These are phyloP conservation scores for Ambrosiella beaveri DNA, from an alignment of 2,329 filamentous ascomycete species.

Conservation along the genomic window DNA sequence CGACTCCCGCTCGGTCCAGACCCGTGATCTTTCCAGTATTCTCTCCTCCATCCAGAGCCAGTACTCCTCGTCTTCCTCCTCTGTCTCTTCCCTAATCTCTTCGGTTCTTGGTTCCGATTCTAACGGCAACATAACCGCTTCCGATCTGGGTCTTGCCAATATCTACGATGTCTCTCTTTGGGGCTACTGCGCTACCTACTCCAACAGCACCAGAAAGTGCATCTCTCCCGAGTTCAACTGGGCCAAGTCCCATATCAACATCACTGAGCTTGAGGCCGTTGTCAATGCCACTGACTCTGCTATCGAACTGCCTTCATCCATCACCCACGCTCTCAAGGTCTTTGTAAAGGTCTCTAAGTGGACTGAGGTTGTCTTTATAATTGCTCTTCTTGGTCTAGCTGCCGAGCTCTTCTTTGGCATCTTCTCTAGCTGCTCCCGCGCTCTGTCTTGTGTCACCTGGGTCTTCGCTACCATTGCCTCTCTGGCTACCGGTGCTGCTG, in stretches of 20 bases:
- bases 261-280: slow-evolving; percentile 41
- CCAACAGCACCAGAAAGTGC: slow-evolving; percentile 45
- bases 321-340: slow-evolving; percentile 49
- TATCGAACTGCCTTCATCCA: slow-evolving; percentile 47
- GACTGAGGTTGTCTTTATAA: slow-evolving; percentile 67
- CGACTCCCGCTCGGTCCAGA: slow-evolving; percentile 22
- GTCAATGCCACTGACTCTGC: slow-evolving; percentile 31
- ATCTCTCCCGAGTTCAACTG: slow-evolving; percentile 56
- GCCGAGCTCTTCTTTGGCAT: slow-evolving; percentile 62
- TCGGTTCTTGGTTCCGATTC: slow-evolving; percentile 13
- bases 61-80: slow-evolving; percentile 42
- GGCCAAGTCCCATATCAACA: slow-evolving; percentile 54
- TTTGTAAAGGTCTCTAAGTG: slow-evolving; percentile 63
- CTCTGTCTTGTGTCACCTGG: slow-evolving; percentile 67
- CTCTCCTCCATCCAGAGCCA: slow-evolving; percentile 38
- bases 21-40: slow-evolving; percentile 32
- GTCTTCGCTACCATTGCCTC: slow-evolving; percentile 48
- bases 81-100: slow-evolving; percentile 19
- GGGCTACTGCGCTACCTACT: slow-evolving; percentile 61
- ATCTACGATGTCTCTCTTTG: slow-evolving; percentile 71
- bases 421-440: slow-evolving; percentile 67
- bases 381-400: slow-evolving; percentile 52
- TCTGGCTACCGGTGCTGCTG: slow-evolving; percentile 40
- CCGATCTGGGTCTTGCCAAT: slow-evolving; percentile 47
- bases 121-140: slow-evolving; percentile 37